Evolutionary conservation across 2,329 filamentous ascomycete genomes (phyloP).

Genomic region (Verticillium longisporum): DNA sequence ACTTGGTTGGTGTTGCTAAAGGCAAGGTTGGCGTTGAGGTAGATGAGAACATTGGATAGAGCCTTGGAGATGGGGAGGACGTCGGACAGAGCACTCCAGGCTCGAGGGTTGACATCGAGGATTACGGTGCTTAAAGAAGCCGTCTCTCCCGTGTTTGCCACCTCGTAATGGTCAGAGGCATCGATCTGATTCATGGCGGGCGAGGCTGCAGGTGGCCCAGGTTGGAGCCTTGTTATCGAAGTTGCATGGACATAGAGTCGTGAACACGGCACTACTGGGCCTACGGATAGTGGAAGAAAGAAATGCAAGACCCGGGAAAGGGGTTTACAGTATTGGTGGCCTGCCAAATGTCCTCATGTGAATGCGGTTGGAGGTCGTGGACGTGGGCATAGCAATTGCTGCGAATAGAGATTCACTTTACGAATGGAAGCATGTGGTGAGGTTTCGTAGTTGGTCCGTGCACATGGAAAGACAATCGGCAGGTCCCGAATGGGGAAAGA

Average conservation of each 20-base stretch:
- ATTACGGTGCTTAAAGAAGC: constrained; percentile 86
- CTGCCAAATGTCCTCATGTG: not conserved
- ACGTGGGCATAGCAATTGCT: not conserved
- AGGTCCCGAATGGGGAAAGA: not conserved
- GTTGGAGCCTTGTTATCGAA: not conserved
- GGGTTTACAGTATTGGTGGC: not conserved
- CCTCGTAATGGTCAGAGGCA: constrained; percentile 54
- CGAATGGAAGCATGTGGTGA: not conserved
- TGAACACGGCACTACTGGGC: too few species aligned
- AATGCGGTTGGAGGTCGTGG: not conserved
- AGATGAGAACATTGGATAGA: constrained; percentile 84
- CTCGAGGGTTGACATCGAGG: constrained; percentile 92
- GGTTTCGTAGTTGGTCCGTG: not conserved
- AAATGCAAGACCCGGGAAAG: not conserved
- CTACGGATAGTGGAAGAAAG: too few species aligned
- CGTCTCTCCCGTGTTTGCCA: constrained; percentile 45
- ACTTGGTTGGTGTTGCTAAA: constrained; percentile 92
- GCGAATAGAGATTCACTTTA: not conserved
- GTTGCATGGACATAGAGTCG: not conserved
- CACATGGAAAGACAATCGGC: not conserved
- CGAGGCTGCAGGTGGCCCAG: not conserved
- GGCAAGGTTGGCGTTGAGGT: constrained; percentile 92
- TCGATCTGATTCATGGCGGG: constrained; percentile 48
- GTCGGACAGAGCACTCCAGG: constrained; percentile 74
- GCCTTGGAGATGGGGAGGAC: constrained; percentile 76